Conservation (phyloP, 371 early-diverging fungal genomes). For the Umbelopsis sp. region DNA sequence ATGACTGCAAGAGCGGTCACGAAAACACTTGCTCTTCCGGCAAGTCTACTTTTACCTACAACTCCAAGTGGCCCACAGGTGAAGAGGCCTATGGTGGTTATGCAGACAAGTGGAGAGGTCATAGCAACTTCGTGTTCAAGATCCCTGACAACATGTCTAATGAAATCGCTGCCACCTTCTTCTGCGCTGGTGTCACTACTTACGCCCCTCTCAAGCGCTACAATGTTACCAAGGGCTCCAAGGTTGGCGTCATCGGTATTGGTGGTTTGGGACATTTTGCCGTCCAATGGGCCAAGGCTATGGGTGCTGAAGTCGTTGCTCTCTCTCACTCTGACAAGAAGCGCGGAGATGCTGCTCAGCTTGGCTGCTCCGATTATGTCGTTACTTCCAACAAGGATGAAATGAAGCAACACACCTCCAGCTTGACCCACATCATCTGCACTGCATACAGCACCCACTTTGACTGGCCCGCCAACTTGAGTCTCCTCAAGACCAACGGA, state of each 20-base stretch:
- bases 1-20: constrained; percentile 31
- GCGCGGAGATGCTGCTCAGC: constrained; percentile 36
- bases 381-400: constrained; percentile 26
- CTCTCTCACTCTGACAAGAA: constrained; percentile 38
- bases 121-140: constrained; percentile 58
- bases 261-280: constrained; percentile 78
- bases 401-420: constrained; percentile 17
- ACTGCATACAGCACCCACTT: constrained; percentile 43
- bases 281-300: constrained; percentile 58
- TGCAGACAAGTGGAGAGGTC: constrained; percentile 65
- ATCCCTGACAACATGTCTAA: constrained; percentile 61
- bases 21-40: constrained; percentile 44
- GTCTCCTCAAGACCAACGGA: constrained; percentile 49
- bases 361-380: constrained; percentile 47
- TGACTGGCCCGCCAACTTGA: constrained; percentile 47
- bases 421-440: constrained; percentile 31
- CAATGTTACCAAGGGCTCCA: constrained; percentile 51
- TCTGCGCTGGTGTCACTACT: constrained; percentile 61
- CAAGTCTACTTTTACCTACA: constrained; percentile 61
- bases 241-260: constrained; percentile 72
- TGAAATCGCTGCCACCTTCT: constrained; percentile 58
- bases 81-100: constrained; percentile 70
- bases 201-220: constrained; percentile 60
- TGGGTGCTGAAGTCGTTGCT: constrained; percentile 67
- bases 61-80: constrained; percentile 56